phyloP scores from a whole-genome alignment of 805 yeast genomes.

The Yarrowia osloensis region DNA sequence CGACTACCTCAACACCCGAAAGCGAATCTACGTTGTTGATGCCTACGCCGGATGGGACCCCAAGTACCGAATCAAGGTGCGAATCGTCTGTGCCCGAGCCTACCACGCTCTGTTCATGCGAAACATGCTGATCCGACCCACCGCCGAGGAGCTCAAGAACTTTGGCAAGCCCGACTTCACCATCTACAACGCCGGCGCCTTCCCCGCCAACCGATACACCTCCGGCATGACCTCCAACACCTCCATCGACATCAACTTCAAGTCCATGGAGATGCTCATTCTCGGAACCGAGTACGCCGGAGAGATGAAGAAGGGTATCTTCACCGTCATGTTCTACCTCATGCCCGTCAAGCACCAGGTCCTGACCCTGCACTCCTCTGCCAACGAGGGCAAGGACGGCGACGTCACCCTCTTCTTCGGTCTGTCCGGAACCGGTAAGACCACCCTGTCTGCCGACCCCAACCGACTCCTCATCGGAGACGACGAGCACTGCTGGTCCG shows the following conservation, averaged over 20 bases:
- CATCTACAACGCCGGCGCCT: slow-evolving; percentile 97
- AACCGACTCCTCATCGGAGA: slow-evolving; percentile 93
- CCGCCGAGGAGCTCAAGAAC: slow-evolving; percentile 79
- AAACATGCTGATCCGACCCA: slow-evolving; percentile 95
- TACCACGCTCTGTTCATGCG: slow-evolving; percentile 98
- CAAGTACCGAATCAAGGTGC: slow-evolving; percentile 90
- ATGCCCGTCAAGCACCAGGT: slow-evolving; percentile 94
- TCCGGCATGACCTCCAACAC: slow-evolving; percentile 97
- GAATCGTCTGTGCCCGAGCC: slow-evolving; percentile 97
- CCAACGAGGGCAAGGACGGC: slow-evolving; percentile 83
- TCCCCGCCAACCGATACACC: slow-evolving; percentile 96
- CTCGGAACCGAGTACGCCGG: slow-evolving; percentile 99
- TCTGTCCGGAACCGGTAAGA: slow-evolving; percentile 96
- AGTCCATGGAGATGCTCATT: slow-evolving; percentile 97
- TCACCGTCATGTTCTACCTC: slow-evolving; percentile 97
- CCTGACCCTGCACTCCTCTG: slow-evolving; percentile 91
- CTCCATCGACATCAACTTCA: slow-evolving; percentile 93
- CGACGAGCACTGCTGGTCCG: slow-evolving; percentile 99
- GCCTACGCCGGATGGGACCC: slow-evolving; percentile 99
- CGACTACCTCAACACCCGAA: slow-evolving; percentile 94
- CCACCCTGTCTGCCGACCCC: slow-evolving; percentile 95
- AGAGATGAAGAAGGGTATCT: slow-evolving; percentile 99
- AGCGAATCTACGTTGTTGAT: slow-evolving; percentile 89
- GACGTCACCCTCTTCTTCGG: slow-evolving; percentile 97
- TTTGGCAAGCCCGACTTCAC: slow-evolving; percentile 98